phyloP scores from a whole-genome alignment of 1,139 yeast genomes.

The Taphrina deformans region DNA sequence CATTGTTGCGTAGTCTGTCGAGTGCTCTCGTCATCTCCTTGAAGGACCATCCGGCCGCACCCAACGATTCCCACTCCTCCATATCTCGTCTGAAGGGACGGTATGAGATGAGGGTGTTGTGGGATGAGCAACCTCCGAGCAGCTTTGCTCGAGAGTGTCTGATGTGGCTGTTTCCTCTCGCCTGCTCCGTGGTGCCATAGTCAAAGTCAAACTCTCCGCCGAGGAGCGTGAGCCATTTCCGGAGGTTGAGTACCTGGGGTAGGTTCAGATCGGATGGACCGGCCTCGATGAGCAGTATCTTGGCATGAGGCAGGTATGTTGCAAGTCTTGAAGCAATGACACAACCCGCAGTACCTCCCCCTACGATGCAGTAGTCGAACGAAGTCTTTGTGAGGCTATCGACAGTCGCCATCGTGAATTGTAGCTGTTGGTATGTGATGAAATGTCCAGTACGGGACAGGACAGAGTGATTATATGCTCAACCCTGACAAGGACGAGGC shows the following conservation, averaged over 20 bases:
- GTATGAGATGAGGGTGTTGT: constrained; percentile 26
- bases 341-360: constrained; percentile 34
- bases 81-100: constrained; percentile 24
- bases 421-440: not conserved
- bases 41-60: constrained; percentile 20
- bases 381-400: not conserved
- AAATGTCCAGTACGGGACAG: no score
- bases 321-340: constrained; percentile 31
- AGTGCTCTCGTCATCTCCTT: constrained; percentile 10
- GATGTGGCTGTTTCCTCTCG: constrained; percentile 24
- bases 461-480: not conserved
- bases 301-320: constrained; percentile 13
- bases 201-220: constrained; percentile 27
- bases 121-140: constrained; percentile 24
- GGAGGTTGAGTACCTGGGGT: constrained; percentile 15
- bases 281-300: constrained; percentile 23
- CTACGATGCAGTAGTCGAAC: constrained; percentile 32
- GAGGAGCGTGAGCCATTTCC: constrained; percentile 21
- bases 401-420: constrained; percentile 14
- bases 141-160: constrained; percentile 24
- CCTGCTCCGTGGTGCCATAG: constrained; percentile 26
- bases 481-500: no score
- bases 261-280: constrained; percentile 18
- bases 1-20: constrained; percentile 19
- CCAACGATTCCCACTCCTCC: constrained; percentile 22